Percentiles rank a stretch among this genome's conserved stretches.
Conservation (phyloP, 257 asterid genomes). For the Rhazya stricta region DNA sequence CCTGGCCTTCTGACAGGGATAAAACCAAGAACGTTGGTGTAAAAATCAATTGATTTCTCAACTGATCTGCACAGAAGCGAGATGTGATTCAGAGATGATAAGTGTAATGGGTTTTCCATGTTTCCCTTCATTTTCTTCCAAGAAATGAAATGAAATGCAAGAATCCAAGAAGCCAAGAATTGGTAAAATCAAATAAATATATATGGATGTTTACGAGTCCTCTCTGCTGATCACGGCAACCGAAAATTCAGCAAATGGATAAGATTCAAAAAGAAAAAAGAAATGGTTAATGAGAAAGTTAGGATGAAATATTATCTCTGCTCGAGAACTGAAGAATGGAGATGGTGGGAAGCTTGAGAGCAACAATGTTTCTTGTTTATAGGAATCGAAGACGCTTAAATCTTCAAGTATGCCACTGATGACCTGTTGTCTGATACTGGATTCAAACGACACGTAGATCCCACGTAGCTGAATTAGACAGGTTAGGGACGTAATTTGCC, state of each 20-base stretch:
- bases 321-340: neutral
- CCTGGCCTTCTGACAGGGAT: constrained; percentile 84
- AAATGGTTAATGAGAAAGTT: neutral
- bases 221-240: neutral
- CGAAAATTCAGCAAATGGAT: neutral
- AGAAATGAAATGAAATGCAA: neutral
- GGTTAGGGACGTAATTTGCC: too few species aligned
- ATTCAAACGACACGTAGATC: constrained; percentile 42
- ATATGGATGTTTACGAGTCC: neutral
- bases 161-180: neutral
- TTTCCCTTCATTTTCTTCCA: constrained; percentile 43
- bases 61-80: constrained; percentile 80
- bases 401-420: constrained; percentile 8
- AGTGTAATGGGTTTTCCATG: constrained; percentile 61
- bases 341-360: neutral
- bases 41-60: constrained; percentile 69
- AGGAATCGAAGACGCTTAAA: neutral
- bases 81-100: constrained; percentile 82
- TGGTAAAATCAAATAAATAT: neutral
- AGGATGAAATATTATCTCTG: neutral
- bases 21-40: constrained; percentile 77
- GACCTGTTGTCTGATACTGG: constrained; percentile 17
- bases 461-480: constrained; percentile 43
- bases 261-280: neutral
- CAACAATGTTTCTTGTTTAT: neutral